Base-by-base conservation (phyloP, 148 eudicot species). In the Chenopodium album region DNA sequence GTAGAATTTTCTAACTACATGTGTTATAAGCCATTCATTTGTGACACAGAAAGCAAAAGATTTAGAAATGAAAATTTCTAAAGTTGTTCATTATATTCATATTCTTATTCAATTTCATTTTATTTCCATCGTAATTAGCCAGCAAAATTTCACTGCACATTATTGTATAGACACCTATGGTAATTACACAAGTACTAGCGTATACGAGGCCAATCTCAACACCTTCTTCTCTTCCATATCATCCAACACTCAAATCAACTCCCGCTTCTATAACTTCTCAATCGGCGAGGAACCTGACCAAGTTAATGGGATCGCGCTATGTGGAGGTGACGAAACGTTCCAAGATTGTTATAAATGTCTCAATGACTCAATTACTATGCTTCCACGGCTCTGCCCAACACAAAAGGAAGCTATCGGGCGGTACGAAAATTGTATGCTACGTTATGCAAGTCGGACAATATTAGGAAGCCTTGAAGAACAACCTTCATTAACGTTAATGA, bases 341-440 rank as follows among this genome's bases (percentile, higher is more conserved):
- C 41, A 83, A 5, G 54, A 29, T 8, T 88, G 90, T 63, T 70
- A 79, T 8, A 5, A n/a, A 37, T 88, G 90, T 73, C 69, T 88
- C n/a, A 19, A 74, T 19, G 34, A 72, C 75, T 60, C 90, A 8
- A 47, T 26, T 2, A 8, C 10, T 19, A 60, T 44, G 67, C 77
- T 88, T 26, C 71, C 8, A 13, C 41, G n/a, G 34, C 12, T 46
- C 12, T 88, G 90, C 17, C 88, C 88, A 2, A 71, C 79, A 65
- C 83, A 88, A 20, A 85, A 68, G 71, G 90, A 85, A 68, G 88
- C 86, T 12, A 54, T 84, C 20, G 79, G 65, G 10, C 81, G 90
- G 90, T 71, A 81, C 47, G 78, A 47, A 23, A 10, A 80, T 32
- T 88, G 90, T 54, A 81, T 85, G 86, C 29, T 64, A 23, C 29